Conservation (phyloP, 2,329 filamentous ascomycete species). For the Cephalotrichum gorgonifer region DNA sequence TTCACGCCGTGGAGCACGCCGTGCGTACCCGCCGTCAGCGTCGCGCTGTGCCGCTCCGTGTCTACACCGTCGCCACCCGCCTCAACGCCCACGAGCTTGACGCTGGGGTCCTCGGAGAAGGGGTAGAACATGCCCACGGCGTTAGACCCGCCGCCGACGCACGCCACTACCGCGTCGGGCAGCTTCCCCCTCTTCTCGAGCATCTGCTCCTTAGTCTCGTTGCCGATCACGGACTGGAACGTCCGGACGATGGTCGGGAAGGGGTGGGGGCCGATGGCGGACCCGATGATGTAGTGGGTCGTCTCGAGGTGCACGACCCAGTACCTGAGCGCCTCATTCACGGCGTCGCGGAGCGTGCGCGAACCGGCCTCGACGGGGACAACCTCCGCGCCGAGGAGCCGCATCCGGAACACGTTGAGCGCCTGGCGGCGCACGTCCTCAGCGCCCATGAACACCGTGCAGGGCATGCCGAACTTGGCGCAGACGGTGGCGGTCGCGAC, state of each 20-base stretch:
- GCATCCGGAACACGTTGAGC: conserved; percentile 97
- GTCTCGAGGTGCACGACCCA: conserved; percentile 92
- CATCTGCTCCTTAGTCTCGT: conserved; percentile 92
- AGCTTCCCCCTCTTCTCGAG: conserved; percentile 73
- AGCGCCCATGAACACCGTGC: conserved; percentile 96
- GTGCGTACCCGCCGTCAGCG: conserved; percentile 74
- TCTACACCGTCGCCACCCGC: conserved; percentile 89
- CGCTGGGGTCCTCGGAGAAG: conserved; percentile 73
- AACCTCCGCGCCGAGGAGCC: conserved; percentile 85
- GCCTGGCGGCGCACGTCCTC: conserved; percentile 91
- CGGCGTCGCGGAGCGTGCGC: conserved; percentile 71
- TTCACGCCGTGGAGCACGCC: conserved; percentile 93
- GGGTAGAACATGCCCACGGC: conserved; percentile 98
- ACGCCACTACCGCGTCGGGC: conserved; percentile 91
- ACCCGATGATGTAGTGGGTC: conserved; percentile 97
- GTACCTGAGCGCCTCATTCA: conserved; percentile 88
- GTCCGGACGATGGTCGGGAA: conserved; percentile 97
- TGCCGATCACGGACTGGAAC: conserved; percentile 93
- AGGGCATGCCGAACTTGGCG: conserved; percentile 97
- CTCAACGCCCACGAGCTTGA: conserved; percentile 88
- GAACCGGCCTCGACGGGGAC: conserved; percentile 88
- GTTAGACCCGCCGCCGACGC: conserved; percentile 91
- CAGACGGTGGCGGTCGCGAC: conserved; percentile 96
- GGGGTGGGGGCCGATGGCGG: conserved; percentile 92
- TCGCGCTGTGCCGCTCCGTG: conserved; percentile 77